Conservation (phyloP, 2,329 filamentous ascomycete species). For the Clonostachys rhizophaga region DNA sequence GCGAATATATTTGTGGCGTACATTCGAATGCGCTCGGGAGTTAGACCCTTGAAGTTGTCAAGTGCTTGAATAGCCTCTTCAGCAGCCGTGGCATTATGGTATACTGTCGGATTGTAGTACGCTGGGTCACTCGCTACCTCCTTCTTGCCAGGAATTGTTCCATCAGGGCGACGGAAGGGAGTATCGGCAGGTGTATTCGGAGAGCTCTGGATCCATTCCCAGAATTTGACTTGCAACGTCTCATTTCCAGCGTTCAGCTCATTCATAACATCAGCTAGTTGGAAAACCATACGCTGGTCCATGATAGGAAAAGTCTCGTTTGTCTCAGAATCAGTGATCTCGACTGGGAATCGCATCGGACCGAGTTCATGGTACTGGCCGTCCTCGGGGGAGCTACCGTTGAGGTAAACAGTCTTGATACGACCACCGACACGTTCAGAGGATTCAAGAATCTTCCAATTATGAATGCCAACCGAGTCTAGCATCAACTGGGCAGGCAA, state of each 20-base stretch:
- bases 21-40: slow-evolving; percentile 10
- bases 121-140: slow-evolving; percentile 13
- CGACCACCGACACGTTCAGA: slow-evolving; percentile 32
- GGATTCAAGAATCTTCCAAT: slow-evolving; percentile 38
- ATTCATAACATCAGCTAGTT: slow-evolving; percentile 57
- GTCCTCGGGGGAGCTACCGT: slow-evolving; percentile 18
- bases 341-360: slow-evolving; percentile 35
- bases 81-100: slow-evolving; percentile 15
- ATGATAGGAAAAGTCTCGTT: slow-evolving; percentile 54
- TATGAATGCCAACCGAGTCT: slow-evolving; percentile 33
- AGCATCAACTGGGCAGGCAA: slow-evolving; percentile 19
- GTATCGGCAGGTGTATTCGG: slow-evolving; percentile 21
- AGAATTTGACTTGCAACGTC: slow-evolving; percentile 22
- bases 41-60: slow-evolving; percentile 15
- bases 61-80: slow-evolving; percentile 12
- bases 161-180: slow-evolving; percentile 16
- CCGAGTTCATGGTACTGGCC: slow-evolving; percentile 30
- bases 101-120: slow-evolving; percentile 8
- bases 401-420: slow-evolving; percentile 34
- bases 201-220: slow-evolving; percentile 27
- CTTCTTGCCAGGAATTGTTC: slow-evolving; percentile 12
- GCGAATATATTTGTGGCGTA: slow-evolving; percentile 29
- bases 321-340: slow-evolving; percentile 31
- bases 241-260: slow-evolving; percentile 45
- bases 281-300: slow-evolving; percentile 62